Evolutionary conservation across 768 basidiomycete species (phyloP), one percentile per base, ranked within the genome.

Genomic region (Royoungia palumana): DNA sequence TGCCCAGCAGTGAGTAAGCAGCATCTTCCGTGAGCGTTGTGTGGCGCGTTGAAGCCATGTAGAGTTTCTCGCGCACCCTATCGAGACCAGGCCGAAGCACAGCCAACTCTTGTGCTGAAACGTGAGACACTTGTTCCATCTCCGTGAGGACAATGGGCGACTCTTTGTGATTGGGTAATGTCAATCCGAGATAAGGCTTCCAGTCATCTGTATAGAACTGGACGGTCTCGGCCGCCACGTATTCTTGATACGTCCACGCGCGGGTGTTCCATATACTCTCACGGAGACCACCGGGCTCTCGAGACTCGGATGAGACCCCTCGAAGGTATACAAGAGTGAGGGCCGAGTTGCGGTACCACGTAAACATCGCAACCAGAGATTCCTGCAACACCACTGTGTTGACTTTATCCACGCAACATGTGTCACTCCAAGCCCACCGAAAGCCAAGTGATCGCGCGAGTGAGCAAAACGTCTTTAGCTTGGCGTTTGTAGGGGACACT

Each of bases 351-450:
- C 45, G 45, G 28, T 39, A 57, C 55, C 54, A 57, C 1, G 16
- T 30, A 37, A 57, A 57, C 55, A 57, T 52, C 16, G 56, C 47
- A 2, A 52, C 48, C 17, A 59, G 13, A 0, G 57, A 56, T 12
- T 59, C 57, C 28, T 59, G 47, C n/a, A 40, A 14, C 6, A 50
- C 44, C 12, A 45, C 41, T 0, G 35, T 42, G 17, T 43, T 6
- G 1, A 13, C 8, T 16, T 34, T n/a, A 5, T 56, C 36, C 0
- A 57, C 19, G 17, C 56, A 56, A 17, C 47, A 57, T 1, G 57
- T 59, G 17, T 59, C 57, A 0, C 35, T 30, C 57, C 58, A 59
- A 20, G 43, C 57, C 58, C 57, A 59, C 11, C 4, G 21, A 17
- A 52, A 59, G 0, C 50, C 47, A 16, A 51, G 34, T 17, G 46